Conservation (phyloP, 768 basidiomycete species). For the Suillus hirtellus region DNA sequence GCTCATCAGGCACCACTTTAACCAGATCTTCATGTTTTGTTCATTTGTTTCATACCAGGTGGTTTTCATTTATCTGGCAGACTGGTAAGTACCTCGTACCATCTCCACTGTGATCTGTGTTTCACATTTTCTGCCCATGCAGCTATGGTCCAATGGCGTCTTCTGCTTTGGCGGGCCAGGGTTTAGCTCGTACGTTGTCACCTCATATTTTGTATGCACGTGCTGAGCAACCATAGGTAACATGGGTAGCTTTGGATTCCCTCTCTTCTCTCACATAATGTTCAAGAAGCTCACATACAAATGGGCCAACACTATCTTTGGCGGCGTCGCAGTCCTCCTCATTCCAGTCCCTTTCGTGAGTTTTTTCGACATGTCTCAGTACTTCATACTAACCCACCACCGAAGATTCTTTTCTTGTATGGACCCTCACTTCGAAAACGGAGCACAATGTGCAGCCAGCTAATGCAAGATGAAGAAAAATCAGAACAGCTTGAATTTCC, state of each 20-base stretch:
- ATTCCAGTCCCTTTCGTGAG: constrained; percentile 59
- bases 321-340: constrained; percentile 49
- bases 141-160: constrained; percentile 62
- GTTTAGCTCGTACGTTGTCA: constrained; percentile 48
- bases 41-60: constrained; percentile 54
- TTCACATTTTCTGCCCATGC: constrained; percentile 14
- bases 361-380: not conserved
- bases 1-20: not conserved
- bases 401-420: constrained; percentile 32
- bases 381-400: not conserved
- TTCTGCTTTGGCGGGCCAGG: constrained; percentile 66
- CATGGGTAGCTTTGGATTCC: constrained; percentile 51
- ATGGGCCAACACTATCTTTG: constrained; percentile 60
- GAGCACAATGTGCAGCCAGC: constrained; percentile 22
- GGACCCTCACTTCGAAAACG: constrained; percentile 30
- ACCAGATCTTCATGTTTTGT: constrained; percentile 49
- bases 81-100: constrained; percentile 43
- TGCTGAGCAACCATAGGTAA: constrained; percentile 40
- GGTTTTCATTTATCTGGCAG: constrained; percentile 60
- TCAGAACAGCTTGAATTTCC: not conserved
- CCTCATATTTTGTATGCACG: not conserved
- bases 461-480: constrained; percentile 14
- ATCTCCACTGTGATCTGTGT: not conserved
- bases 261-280: constrained; percentile 63
- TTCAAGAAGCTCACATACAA: constrained; percentile 53